Conservation (phyloP, 768 basidiomycete species). For the Mycena vitilis region DNA sequence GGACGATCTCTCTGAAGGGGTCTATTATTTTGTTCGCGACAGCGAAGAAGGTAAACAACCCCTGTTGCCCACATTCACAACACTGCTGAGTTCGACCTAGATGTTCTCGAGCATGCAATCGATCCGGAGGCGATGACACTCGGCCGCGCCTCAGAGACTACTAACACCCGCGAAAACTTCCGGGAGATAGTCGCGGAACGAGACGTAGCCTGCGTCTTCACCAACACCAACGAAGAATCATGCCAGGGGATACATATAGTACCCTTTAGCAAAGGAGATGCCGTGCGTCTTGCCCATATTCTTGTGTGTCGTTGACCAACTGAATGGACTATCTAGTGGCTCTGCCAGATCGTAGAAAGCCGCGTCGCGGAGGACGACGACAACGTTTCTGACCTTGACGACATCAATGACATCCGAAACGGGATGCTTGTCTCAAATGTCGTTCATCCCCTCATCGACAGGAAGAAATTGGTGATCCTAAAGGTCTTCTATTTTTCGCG, state of each 20-base stretch:
- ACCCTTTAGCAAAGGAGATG: conserved; percentile 12
- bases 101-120: conserved; percentile 16
- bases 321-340: no score
- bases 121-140: conserved; percentile 14
- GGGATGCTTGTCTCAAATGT: no score
- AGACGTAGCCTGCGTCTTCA: conserved; percentile 9
- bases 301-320: no score
- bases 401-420: no score
- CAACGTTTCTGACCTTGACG: no score
- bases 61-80: neutral
- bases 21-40: conserved; percentile 13
- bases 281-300: no score
- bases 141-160: neutral
- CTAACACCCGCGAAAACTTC: conserved; percentile 1
- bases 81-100: conserved; percentile 7
- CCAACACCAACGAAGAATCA: neutral
- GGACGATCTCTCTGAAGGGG: neutral
- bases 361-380: no score
- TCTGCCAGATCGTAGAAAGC: neutral
- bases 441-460: no score
- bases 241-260: conserved; percentile 14
- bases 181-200: neutral
- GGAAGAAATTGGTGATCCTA: no score
- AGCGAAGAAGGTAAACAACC: neutral
- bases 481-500: no score